Percentiles rank a stretch among this genome's conserved stretches.
Evolutionary conservation across 208 protist genomes (phyloP).

Genomic region (Wallacemonas collosoma): DNA sequence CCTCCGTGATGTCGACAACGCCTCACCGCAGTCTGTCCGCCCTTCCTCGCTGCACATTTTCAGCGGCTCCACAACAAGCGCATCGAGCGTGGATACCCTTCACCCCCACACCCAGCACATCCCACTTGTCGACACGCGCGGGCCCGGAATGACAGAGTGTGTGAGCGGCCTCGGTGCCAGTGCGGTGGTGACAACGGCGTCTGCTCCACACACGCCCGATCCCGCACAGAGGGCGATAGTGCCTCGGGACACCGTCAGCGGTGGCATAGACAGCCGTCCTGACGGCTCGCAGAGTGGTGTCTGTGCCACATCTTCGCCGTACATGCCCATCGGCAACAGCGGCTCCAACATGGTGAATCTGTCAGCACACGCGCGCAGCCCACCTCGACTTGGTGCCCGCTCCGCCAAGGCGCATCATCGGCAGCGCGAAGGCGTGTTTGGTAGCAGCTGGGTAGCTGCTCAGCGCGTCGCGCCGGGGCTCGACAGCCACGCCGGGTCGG

Average conservation of each 20-base stretch:
- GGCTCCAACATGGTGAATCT: too few relatives aligned
- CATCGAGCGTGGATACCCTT: constrained; percentile 11
- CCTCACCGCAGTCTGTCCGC: background rate
- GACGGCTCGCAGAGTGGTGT: too few relatives aligned
- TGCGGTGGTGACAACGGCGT: too few relatives aligned
- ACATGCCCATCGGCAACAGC: too few relatives aligned
- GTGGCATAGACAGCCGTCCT: too few relatives aligned
- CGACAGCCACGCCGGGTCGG: background rate
- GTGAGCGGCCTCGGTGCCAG: too few relatives aligned
- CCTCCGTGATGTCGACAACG: background rate
- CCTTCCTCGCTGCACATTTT: constrained; percentile 15
- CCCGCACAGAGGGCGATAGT: too few relatives aligned
- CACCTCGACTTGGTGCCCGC: background rate
- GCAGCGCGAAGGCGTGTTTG: background rate
- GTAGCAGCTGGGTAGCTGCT: background rate
- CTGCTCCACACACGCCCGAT: too few relatives aligned
- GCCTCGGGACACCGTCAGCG: too few relatives aligned
- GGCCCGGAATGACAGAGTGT: too few relatives aligned
- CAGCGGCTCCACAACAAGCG: constrained; percentile 17
- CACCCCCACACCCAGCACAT: background rate
- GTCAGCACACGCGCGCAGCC: background rate
- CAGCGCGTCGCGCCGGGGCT: background rate
- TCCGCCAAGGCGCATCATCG: constrained; percentile 12
- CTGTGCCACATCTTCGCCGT: too few relatives aligned
- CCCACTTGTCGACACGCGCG: too few relatives aligned